A percentile compares a stretch with the other conserved stretches of the same genome.
Conservation (phyloP, 148 eudicot species). For the Nepenthes mirabilis region DNA sequence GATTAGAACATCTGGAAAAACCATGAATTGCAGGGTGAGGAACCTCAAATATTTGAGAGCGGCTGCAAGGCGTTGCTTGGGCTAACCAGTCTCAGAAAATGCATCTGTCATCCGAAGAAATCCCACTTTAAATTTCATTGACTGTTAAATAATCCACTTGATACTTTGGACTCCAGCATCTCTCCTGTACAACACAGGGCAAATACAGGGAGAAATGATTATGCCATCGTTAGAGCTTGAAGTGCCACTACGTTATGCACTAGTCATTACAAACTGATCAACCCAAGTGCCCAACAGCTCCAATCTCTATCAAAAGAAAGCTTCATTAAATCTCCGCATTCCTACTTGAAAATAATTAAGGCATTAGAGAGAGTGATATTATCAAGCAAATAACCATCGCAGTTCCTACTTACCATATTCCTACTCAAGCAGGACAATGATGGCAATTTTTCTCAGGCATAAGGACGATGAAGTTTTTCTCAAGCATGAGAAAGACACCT, state of each 20-base stretch:
- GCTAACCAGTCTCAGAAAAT: conserved; percentile 29
- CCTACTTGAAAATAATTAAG: conserved; percentile 12
- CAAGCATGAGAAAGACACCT: background rate
- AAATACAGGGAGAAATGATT: conserved; percentile 79
- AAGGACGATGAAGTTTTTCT: background rate
- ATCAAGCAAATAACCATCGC: background rate
- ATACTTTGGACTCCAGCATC: conserved; percentile 26
- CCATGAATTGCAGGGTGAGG: too few relatives aligned
- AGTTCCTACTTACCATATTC: background rate
- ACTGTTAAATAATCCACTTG: conserved; percentile 15
- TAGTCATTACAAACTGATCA: conserved; percentile 57
- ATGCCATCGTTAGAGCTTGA: conserved; percentile 60
- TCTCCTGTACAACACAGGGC: conserved; percentile 97
- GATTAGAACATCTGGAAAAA: too few relatives aligned
- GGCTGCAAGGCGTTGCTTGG: conserved; percentile 15
- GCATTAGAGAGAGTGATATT: background rate
- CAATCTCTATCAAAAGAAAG: conserved; percentile 19
- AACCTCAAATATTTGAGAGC: too few relatives aligned
- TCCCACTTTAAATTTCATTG: conserved; percentile 5
- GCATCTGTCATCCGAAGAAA: conserved; percentile 12
- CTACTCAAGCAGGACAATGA: background rate
- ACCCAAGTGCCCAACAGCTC: conserved; percentile 41
- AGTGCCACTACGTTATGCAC: conserved; percentile 52
- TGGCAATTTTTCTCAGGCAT: background rate
- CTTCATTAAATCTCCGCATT: conserved; percentile 12